A percentile compares a stretch with the other conserved stretches of the same genome.
phyloP scores from a whole-genome alignment of 2,329 filamentous ascomycete species.

The Alternaria sp. region DNA sequence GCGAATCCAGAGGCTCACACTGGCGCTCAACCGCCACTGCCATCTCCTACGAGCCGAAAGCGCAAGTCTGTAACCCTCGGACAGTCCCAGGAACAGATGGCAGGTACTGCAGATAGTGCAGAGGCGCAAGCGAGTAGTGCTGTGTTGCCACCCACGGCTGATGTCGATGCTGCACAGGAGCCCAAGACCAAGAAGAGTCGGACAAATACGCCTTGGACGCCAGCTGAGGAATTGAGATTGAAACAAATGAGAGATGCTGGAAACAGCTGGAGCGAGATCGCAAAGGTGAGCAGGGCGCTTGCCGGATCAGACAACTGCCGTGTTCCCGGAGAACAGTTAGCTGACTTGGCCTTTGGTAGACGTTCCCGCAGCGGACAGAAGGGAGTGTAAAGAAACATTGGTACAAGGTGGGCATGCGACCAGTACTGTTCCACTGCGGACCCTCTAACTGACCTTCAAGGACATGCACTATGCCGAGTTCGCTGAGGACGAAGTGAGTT shows the following conservation, averaged over 20 bases:
- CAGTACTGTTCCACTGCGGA: conserved; percentile 16
- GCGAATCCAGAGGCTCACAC: conserved; percentile 28
- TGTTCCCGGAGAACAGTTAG: not conserved
- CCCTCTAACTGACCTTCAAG: conserved; percentile 54
- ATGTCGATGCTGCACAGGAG: conserved; percentile 39
- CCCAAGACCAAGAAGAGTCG: conserved; percentile 81
- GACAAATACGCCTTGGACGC: conserved; percentile 99
- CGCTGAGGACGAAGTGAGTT: conserved; percentile 86
- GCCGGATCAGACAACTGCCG: not conserved
- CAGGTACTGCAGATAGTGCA: conserved; percentile 20
- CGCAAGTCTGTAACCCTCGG: conserved; percentile 42
- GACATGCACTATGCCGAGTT: conserved; percentile 99
- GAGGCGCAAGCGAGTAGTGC: conserved; percentile 29
- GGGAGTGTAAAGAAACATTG: conserved; percentile 99
- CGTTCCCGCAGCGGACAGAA: conserved; percentile 90
- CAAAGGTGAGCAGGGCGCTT: conserved; percentile 69
- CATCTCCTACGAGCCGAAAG: conserved; percentile 37
- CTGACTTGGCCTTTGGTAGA: conserved; percentile 59
- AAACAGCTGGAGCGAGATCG: conserved; percentile 97
- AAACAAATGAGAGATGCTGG: conserved; percentile 94
- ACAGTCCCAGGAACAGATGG: conserved; percentile 35
- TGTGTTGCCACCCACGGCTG: conserved; percentile 28
- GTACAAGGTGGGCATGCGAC: conserved; percentile 77
- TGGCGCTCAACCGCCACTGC: conserved; percentile 26
- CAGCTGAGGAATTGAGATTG: conserved; percentile 87